These are phyloP conservation scores for Trametes pubescens DNA, from an alignment of 1,284 basidiomycete genomes.

Conservation along the genomic window DNA sequence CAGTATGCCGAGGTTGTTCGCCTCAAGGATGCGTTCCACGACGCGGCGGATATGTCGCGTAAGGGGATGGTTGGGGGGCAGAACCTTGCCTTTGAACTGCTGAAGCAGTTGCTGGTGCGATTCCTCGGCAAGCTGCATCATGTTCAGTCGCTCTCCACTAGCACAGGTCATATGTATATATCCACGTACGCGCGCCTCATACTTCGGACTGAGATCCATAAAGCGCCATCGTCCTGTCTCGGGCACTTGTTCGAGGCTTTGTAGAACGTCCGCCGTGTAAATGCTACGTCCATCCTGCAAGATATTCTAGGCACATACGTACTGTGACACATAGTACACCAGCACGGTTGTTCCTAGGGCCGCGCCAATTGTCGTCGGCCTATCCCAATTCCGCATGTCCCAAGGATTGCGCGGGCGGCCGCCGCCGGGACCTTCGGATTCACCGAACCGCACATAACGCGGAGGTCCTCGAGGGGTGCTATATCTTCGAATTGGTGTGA, in stretches of 20 bases:
- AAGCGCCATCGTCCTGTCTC: slow-evolving; percentile 88
- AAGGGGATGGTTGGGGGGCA: slow-evolving; percentile 76
- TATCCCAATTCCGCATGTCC: slow-evolving; percentile 36
- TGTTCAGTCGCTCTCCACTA: background rate
- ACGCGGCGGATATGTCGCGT: slow-evolving; percentile 75
- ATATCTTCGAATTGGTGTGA: background rate
- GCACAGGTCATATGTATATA: background rate
- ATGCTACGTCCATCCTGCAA: background rate
- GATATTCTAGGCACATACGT: slow-evolving; percentile 40
- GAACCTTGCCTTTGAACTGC: slow-evolving; percentile 64
- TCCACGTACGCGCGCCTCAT: slow-evolving; percentile 60
- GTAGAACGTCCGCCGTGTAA: background rate
- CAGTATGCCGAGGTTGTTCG: slow-evolving; percentile 74
- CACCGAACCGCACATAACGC: slow-evolving; percentile 40
- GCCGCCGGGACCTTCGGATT: slow-evolving; percentile 13
- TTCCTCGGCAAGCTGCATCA: slow-evolving; percentile 54
- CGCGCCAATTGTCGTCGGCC: slow-evolving; percentile 30
- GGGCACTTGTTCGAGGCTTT: slow-evolving; percentile 80
- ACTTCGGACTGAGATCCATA: slow-evolving; percentile 74
- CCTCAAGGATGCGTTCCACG: slow-evolving; percentile 75
- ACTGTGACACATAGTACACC: slow-evolving; percentile 69
- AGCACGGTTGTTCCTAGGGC: slow-evolving; percentile 48
- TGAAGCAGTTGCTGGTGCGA: slow-evolving; percentile 59
- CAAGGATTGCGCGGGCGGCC: slow-evolving; percentile 25
- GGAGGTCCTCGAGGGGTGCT: slow-evolving; percentile 18